phyloP scores from a whole-genome alignment of 805 yeast genomes.

The Cyberlindnera bimundalis region DNA sequence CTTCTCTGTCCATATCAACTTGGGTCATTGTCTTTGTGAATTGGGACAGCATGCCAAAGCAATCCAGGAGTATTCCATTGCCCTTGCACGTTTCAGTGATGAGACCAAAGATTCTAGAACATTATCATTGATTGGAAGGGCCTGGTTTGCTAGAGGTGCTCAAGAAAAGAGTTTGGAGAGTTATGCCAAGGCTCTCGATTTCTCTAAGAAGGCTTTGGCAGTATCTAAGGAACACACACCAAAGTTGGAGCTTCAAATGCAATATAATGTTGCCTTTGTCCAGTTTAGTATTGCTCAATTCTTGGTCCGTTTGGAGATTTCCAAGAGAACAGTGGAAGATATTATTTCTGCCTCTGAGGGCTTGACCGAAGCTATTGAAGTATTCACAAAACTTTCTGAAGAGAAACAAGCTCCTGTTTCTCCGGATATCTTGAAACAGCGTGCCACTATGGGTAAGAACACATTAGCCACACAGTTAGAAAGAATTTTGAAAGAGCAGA shows the following conservation, averaged over 20 bases:
- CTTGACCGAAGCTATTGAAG: constrained; percentile 57
- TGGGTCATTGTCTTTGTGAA: constrained; percentile 85
- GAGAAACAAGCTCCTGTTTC: constrained; percentile 69
- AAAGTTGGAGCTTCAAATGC: constrained; percentile 44
- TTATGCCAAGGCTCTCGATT: constrained; percentile 58
- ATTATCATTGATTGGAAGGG: constrained; percentile 73
- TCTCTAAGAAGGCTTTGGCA: constrained; percentile 54
- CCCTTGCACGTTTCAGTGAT: constrained; percentile 58
- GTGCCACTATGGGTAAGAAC: constrained; percentile 81
- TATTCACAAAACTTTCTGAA: constrained; percentile 57
- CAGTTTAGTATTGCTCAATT: constrained; percentile 86
- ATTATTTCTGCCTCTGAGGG: constrained; percentile 54
- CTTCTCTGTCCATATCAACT: constrained; percentile 74
- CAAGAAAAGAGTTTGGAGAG: constrained; percentile 62
- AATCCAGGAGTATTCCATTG: constrained; percentile 83
- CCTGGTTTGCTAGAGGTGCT: constrained; percentile 80
- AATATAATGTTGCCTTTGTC: constrained; percentile 79
- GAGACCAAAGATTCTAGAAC: constrained; percentile 63
- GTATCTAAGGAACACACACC: constrained; percentile 30
- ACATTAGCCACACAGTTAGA: constrained; percentile 72
- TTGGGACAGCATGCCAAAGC: constrained; percentile 81
- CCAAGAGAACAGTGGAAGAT: constrained; percentile 59
- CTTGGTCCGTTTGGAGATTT: constrained; percentile 56
- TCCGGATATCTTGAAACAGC: constrained; percentile 71
- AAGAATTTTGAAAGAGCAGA: constrained; percentile 68